Base-by-base conservation (phyloP, 2,329 filamentous ascomycete species). In the Didymella sp. region DNA sequence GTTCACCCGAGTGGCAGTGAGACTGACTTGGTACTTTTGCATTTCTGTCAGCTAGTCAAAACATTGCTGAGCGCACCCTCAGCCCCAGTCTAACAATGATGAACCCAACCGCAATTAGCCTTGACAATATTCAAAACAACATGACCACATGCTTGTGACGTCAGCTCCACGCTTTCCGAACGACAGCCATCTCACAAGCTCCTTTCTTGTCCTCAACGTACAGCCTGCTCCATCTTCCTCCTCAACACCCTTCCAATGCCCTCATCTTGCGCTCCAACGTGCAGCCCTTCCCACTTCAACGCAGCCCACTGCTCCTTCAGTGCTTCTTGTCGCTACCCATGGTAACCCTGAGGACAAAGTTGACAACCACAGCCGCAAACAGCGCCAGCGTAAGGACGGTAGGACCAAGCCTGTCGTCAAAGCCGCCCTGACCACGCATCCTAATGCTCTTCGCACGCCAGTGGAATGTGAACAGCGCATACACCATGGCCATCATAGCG, bases 371-470 rank as follows among this genome's bases (percentile, higher is more conserved):
- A 13, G 94, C 95, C 44, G 91, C 83, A 69, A 97, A 80, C 64
- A 99, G 80, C 51, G 94, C 90, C 69, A 97, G 84, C 45, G 94
- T 91, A 77, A 99, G 78, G 48, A 98, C 86, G 0, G 93, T 97
- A 5, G 95, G 95, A 7, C 95, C 95, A 71, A 96, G 93, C 38
- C 93, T 87, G 81, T 99, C 95, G 76, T 99, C 95, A 75, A 99
- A 98, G 21, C 95, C 95, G 51, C 92, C 91, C 82, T 97, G 93
- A 8, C 95, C 95, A 63, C 94, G 85, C 78, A 91, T 86, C 56
- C 95, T 82, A 73, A 99, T 99, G 64, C 90, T 96, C 78, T 91
- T 92, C 24, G 95, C 95, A 61, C 95, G 85, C 95, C 95, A 99
- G 77, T 99, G 95, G 79, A 97, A 99, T 28, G 94, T 98, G 59